phyloP scores from a whole-genome alignment of 139 green algal genomes.

The Haematococcus lacustris region DNA sequence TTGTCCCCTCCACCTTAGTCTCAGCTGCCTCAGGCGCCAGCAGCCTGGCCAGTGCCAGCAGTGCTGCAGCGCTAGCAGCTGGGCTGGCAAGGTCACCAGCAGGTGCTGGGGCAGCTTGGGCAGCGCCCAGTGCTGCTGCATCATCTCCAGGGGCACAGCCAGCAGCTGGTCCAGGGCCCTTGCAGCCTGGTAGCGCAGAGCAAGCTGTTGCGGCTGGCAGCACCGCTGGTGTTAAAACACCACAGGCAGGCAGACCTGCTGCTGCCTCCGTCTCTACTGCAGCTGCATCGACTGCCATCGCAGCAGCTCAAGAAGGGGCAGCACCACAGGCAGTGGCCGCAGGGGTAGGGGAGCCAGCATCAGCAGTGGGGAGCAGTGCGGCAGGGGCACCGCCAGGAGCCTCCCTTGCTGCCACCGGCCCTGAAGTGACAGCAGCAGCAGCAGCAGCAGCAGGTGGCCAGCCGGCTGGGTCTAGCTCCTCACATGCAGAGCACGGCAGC shows the following conservation, averaged over 20 bases:
- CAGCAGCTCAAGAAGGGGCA: background rate
- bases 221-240: constrained; percentile 8
- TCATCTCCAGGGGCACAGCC: background rate
- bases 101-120: constrained; percentile 2
- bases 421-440: background rate
- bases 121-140: background rate
- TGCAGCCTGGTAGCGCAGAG: background rate
- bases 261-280: background rate
- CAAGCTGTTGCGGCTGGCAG: background rate
- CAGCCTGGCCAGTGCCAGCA: background rate
- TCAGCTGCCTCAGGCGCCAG: background rate
- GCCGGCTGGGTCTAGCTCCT: no score
- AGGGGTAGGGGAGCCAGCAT: no score
- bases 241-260: background rate
- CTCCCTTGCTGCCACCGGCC: background rate
- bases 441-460: background rate
- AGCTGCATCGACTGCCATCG: background rate
- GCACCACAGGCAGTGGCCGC: background rate
- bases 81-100: no score
- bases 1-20: no score
- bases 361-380: background rate
- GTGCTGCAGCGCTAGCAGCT: background rate
- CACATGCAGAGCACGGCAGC: no score
- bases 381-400: constrained; percentile 3
- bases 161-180: background rate